phyloP scores from a whole-genome alignment of 805 yeast species.

The Candida ortonii region DNA sequence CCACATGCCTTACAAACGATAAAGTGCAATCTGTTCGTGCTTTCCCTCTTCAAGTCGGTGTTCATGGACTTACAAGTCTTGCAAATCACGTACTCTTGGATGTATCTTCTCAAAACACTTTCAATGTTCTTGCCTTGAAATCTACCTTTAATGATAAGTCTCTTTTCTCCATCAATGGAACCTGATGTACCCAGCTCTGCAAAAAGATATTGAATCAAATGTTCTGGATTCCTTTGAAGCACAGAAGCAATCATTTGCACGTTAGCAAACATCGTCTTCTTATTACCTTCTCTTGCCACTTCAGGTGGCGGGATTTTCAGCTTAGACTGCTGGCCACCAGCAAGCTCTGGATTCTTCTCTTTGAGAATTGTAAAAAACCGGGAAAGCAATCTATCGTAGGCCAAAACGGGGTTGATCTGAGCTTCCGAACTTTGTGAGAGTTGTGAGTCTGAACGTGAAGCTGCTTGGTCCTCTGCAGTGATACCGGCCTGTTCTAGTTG shows the following conservation, averaged over 20 bases:
- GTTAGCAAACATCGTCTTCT: constrained; percentile 94
- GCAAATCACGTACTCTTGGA: constrained; percentile 96
- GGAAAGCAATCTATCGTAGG: constrained; percentile 73
- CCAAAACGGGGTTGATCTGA: constrained; percentile 47
- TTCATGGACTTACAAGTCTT: constrained; percentile 98
- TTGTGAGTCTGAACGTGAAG: constrained; percentile 9
- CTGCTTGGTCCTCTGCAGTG: constrained; percentile 41
- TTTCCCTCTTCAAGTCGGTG: constrained; percentile 93
- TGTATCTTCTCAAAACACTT: constrained; percentile 92
- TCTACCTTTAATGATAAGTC: constrained; percentile 96
- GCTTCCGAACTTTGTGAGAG: constrained; percentile 25
- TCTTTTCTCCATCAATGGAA: constrained; percentile 95
- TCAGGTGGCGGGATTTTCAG: constrained; percentile 97
- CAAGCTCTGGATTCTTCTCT: constrained; percentile 95
- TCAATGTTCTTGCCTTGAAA: constrained; percentile 98
- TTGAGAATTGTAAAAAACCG: constrained; percentile 85
- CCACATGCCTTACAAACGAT: constrained; percentile 98
- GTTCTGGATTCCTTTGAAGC: constrained; percentile 95
- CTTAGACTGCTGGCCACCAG: constrained; percentile 93
- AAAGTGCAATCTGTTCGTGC: constrained; percentile 93
- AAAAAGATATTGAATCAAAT: constrained; percentile 91
- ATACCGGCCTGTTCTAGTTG: constrained; percentile 89
- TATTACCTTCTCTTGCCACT: constrained; percentile 95
- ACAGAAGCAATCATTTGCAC: constrained; percentile 92
- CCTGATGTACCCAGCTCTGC: constrained; percentile 99